phyloP scores from a whole-genome alignment of 345 rosid species.

The Populus ilicifolia region DNA sequence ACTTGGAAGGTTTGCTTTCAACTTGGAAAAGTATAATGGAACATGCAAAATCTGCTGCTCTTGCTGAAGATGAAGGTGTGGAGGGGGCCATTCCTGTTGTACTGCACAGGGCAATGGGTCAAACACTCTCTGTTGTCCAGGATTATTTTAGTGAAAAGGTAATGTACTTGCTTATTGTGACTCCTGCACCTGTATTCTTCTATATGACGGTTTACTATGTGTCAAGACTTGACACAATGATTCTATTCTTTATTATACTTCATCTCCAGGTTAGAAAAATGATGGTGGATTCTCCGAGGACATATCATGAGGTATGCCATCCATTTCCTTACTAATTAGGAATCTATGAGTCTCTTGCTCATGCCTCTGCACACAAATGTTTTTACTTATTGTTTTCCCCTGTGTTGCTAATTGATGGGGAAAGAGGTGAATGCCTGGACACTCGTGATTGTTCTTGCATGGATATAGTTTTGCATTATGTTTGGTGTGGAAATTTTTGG shows the following conservation, averaged over 20 bases:
- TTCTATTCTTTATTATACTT: slow-evolving; percentile 5
- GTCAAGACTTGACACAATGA: slow-evolving; percentile 6
- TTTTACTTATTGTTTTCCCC: not conserved
- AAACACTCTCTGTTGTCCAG: slow-evolving; percentile 94
- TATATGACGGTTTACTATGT: slow-evolving; percentile 6
- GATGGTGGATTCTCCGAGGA: slow-evolving; percentile 93
- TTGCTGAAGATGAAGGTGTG: slow-evolving; percentile 94
- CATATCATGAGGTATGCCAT: slow-evolving; percentile 80
- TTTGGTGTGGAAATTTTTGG: not conserved
- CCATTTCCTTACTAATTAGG: not conserved
- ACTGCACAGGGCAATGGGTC: slow-evolving; percentile 93
- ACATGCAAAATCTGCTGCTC: slow-evolving; percentile 88
- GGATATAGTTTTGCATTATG: not conserved
- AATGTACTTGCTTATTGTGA: slow-evolving; percentile 3
- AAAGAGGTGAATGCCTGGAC: not conserved
- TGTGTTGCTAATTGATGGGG: not conserved
- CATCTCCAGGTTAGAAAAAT: slow-evolving; percentile 71
- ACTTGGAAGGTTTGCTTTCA: slow-evolving; percentile 75
- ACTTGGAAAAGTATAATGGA: slow-evolving; percentile 84
- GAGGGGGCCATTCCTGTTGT: slow-evolving; percentile 86
- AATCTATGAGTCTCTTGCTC: not conserved
- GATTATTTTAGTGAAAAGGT: slow-evolving; percentile 89
- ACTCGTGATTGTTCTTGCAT: not conserved
- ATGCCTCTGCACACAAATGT: too few species aligned
- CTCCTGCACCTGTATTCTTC: not conserved